Conservation (phyloP, 768 basidiomycete species). For the Kwoniella shandongensis region DNA sequence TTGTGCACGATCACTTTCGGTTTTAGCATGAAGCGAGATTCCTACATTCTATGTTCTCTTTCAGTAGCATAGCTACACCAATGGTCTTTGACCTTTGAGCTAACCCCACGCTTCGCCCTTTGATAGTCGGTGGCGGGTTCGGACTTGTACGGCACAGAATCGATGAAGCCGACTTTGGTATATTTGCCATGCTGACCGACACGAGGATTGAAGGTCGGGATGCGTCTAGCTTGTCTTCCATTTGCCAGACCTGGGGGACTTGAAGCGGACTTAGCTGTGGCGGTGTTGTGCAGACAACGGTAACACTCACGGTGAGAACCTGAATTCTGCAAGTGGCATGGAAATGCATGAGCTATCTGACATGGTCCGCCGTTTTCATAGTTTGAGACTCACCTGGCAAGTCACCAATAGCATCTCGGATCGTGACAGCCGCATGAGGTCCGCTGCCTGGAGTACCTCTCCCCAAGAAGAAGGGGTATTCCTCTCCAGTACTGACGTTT, state of each 20-base stretch:
- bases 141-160: slow-evolving; percentile 7
- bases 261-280: no score
- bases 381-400: slow-evolving; percentile 35
- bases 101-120: slow-evolving; percentile 7
- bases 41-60: slow-evolving; percentile 24
- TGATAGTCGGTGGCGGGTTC: slow-evolving; percentile 25
- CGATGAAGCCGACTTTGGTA: slow-evolving; percentile 16
- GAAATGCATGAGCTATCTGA: not conserved
- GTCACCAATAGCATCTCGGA: slow-evolving; percentile 30
- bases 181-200: slow-evolving; percentile 1
- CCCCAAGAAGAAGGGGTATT: slow-evolving; percentile 12
- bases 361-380: no score
- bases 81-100: slow-evolving; percentile 14
- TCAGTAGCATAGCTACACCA: slow-evolving; percentile 16
- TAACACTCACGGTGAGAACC: not conserved
- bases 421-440: slow-evolving; percentile 24
- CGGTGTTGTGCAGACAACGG: no score
- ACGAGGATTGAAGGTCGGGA: slow-evolving; percentile 2
- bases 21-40: not conserved
- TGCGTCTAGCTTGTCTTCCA: no score
- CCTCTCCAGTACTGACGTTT: not conserved
- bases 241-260: no score
- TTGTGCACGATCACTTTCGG: not conserved
- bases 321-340: not conserved
- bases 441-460: slow-evolving; percentile 32